phyloP scores from a whole-genome alignment of 129 eudicot genomes.

The Chrysanthemum seticuspe region DNA sequence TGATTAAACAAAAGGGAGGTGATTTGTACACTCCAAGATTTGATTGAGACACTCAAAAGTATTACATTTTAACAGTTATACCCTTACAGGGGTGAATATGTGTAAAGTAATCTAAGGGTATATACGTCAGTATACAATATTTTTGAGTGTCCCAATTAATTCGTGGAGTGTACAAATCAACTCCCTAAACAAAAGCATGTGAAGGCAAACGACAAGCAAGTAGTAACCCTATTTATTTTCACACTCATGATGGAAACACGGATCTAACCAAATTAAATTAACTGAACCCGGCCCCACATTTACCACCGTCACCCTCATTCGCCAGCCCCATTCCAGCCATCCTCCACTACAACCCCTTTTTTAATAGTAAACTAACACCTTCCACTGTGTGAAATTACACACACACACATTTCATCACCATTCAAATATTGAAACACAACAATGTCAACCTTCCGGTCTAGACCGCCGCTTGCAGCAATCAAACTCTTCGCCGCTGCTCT shows the following conservation, averaged over 20 bases:
- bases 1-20: no score
- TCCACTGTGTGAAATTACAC: not conserved
- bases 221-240: not conserved
- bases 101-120: no score
- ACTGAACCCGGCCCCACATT: conserved; percentile 4
- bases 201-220: no score
- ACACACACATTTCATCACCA: not conserved
- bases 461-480: conserved; percentile 31
- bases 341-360: conserved; percentile 19
- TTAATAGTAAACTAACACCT: no score
- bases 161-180: no score
- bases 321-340: conserved; percentile 38
- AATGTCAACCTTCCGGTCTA: conserved; percentile 35
- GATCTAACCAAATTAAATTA: not conserved
- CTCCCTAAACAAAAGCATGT: no score
- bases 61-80: no score
- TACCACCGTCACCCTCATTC: conserved; percentile 17
- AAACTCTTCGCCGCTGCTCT: conserved; percentile 36
- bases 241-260: not conserved
- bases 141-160: no score
- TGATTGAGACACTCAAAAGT: no score
- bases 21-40: no score
- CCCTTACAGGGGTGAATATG: no score
- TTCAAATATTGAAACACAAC: conserved; percentile 4
- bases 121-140: no score